Evolutionary conservation across 495 filamentous ascomycete species (phyloP), one percentile per base, ranked within the genome.

Genomic region (Cercophora samala): DNA sequence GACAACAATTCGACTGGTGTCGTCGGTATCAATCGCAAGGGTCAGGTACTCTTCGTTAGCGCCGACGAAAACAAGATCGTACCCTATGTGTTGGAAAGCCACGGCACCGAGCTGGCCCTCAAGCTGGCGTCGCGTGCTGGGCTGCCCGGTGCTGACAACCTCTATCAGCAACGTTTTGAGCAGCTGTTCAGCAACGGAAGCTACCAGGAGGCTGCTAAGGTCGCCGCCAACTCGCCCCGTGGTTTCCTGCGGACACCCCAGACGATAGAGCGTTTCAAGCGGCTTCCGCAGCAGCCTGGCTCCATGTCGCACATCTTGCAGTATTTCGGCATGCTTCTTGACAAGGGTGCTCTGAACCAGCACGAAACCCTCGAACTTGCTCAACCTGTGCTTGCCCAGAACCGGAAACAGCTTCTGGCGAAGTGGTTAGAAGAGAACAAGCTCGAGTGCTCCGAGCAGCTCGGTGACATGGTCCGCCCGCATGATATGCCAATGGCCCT

Each of bases 371-470:
- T 98, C 59, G 95, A 99, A 78, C 86, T 99, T 69, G 93, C 95
- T 11, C 86, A 91, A 60, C 93, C 96, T 51, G 95, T 99, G 21
- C 79, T 99, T 69, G 88, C 89, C 59, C 95, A 99, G 74, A 93
- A 91, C 73, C 88, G 95, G 59, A 98, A 98, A 82, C 92, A 97
- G 75, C 81, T 99, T 58, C 83, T 99, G 23, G 94, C 98, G 79
- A 99, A 99, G 77, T 99, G 95, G 95, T 84, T 97, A 77, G 88
- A 88, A 69, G 95, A 98, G 79, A 90, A 92, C 74, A 99, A 99
- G 81, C 83, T 99, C 19, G 91, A 95, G 75, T 91, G 89, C 78
- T 97, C 95, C 0, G 95, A 99, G 78, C 91, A 97, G 73, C 86
- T 99, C 21, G 95, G 95, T 75, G 95, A 99, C 77, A 88, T 96